Percentiles rank a stretch among this genome's conserved stretches.
These are phyloP conservation scores for Trichosporon asahii DNA, from an alignment of 1,284 basidiomycete genomes.

Conservation along the genomic window DNA sequence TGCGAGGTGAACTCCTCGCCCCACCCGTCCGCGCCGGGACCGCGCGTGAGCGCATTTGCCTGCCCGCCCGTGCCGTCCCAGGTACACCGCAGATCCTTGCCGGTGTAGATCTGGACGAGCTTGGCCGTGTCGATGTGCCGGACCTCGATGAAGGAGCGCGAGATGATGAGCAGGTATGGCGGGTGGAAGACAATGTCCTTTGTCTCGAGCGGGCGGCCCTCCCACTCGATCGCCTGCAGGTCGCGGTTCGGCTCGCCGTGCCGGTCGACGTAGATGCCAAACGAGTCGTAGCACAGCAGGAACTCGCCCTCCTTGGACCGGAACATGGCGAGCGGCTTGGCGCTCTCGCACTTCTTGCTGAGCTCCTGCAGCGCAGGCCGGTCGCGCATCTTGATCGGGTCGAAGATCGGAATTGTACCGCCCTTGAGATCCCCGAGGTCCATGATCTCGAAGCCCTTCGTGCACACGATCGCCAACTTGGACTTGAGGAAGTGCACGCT, in stretches of 20 bases:
- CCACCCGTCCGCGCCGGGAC: slow-evolving; percentile 47
- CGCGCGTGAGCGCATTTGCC: slow-evolving; percentile 30
- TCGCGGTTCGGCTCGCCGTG: slow-evolving; percentile 76
- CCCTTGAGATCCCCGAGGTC: slow-evolving; percentile 82
- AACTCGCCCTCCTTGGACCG: slow-evolving; percentile 83
- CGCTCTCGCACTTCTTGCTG: slow-evolving; percentile 72
- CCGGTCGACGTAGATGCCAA: slow-evolving; percentile 62
- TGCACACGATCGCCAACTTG: slow-evolving; percentile 84
- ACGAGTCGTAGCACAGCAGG: slow-evolving; percentile 87
- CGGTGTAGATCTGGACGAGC: slow-evolving; percentile 82
- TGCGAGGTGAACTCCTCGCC: slow-evolving; percentile 47
- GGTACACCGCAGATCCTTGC: slow-evolving; percentile 74
- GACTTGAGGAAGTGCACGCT: slow-evolving; percentile 87
- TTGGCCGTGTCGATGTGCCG: slow-evolving; percentile 80
- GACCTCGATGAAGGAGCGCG: slow-evolving; percentile 87
- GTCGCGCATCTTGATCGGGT: slow-evolving; percentile 62
- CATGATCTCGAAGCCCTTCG: slow-evolving; percentile 97
- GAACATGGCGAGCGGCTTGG: slow-evolving; percentile 86
- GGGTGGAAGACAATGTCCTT: slow-evolving; percentile 82
- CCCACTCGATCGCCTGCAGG: slow-evolving; percentile 82
- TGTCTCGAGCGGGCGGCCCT: slow-evolving; percentile 63
- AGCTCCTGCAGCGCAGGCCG: slow-evolving; percentile 69
- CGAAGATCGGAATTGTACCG: slow-evolving; percentile 67
- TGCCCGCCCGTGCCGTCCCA: slow-evolving; percentile 63
- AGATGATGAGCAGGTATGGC: slow-evolving; percentile 86